phyloP scores from a whole-genome alignment of 2,329 filamentous ascomycete genomes.

The Tricladium varicosporioides region DNA sequence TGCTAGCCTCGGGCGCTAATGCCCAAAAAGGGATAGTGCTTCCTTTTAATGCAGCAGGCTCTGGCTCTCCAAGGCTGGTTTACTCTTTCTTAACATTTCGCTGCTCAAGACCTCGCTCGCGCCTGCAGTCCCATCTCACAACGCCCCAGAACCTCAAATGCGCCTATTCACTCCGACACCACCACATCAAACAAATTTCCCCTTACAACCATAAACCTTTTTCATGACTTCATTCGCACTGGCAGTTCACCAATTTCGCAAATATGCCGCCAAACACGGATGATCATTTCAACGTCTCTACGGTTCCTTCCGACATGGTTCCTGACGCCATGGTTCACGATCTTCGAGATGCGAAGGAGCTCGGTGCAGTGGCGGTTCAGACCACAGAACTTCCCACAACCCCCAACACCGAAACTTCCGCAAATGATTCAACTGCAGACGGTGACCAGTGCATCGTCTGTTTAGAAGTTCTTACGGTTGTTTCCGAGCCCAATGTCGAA shows the following conservation, averaged over 20 bases:
- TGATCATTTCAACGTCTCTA: constrained; percentile 63
- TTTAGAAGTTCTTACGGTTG: constrained; percentile 54
- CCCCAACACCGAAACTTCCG: constrained; percentile 6
- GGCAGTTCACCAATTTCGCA: constrained; percentile 17
- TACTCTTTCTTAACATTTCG: not conserved
- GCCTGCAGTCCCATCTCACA: too few species aligned
- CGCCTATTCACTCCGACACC: not conserved
- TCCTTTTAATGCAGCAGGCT: not conserved
- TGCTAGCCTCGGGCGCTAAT: too few species aligned
- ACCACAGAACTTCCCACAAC: constrained; percentile 1
- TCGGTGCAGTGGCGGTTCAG: not conserved
- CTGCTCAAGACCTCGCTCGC: not conserved
- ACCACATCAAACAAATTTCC: not conserved
- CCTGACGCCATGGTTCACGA: constrained; percentile 2
- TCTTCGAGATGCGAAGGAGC: not conserved
- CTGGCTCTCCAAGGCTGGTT: not conserved
- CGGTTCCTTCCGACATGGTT: constrained; percentile 5
- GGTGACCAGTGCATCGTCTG: constrained; percentile 70
- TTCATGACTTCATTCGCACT: constrained; percentile 30
- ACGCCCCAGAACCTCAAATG: not conserved
- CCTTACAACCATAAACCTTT: constrained; percentile 15
- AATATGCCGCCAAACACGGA: constrained; percentile 36
- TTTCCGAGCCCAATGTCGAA: constrained; percentile 20
- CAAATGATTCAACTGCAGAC: constrained; percentile 26
- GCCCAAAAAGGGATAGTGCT: too few species aligned